Percentiles rank a stretch among this genome's conserved stretches.
Conservation (phyloP, 306 rosid genomes). For the Vigna mungo region DNA sequence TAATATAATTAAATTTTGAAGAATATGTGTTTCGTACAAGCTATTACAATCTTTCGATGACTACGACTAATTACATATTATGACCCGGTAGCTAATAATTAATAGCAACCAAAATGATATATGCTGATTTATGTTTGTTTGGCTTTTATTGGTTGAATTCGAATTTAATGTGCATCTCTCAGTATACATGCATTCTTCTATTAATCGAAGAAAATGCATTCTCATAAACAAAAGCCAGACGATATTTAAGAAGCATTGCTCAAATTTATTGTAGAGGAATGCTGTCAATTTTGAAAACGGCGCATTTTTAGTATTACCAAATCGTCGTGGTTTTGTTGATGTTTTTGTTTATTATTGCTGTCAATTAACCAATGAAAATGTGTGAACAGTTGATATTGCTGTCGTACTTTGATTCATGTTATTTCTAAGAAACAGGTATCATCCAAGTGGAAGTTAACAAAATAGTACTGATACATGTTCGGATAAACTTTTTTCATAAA, state of each 20-base stretch:
- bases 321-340: neutral
- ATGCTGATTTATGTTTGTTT: neutral
- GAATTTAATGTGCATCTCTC: neutral
- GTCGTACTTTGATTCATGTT: neutral
- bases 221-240: neutral
- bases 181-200: neutral
- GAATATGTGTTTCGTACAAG: neutral
- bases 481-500: too few species aligned
- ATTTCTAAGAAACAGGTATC: neutral
- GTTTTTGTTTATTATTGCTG: slow-evolving; percentile 14
- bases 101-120: neutral
- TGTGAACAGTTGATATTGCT: neutral
- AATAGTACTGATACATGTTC: too few species aligned
- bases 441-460: neutral
- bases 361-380: neutral
- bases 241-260: too few species aligned
- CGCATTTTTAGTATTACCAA: slow-evolving; percentile 8
- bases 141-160: neutral
- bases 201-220: slow-evolving; percentile 5
- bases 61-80: slow-evolving; percentile 11
- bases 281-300: neutral
- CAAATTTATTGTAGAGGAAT: neutral
- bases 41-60: slow-evolving; percentile 2
- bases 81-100: neutral
- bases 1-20: neutral